phyloP scores from a whole-genome alignment of 192 early-diverging fungal species.

The Entomortierella parvispora region DNA sequence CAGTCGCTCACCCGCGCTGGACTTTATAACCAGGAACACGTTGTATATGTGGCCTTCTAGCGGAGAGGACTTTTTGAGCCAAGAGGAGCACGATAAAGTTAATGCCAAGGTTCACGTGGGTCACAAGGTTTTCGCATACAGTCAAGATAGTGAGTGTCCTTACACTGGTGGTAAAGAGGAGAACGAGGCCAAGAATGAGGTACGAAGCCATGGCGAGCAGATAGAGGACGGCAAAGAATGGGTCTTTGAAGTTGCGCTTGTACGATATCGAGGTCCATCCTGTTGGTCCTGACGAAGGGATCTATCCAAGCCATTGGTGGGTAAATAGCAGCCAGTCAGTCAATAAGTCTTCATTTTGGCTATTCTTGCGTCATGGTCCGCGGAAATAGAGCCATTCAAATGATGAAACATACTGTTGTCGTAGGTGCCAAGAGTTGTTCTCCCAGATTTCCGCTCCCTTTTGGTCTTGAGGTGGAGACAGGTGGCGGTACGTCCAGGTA shows the following conservation, averaged over 20 bases:
- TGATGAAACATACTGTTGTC: constrained; percentile 27
- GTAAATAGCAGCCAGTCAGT: no score
- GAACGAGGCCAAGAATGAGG: constrained; percentile 53
- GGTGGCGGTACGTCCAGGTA: constrained; percentile 59
- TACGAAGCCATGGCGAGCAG: constrained; percentile 40
- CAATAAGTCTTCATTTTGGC: no score
- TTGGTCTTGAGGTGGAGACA: constrained; percentile 21
- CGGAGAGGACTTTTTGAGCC: constrained; percentile 22
- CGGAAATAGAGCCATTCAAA: neutral
- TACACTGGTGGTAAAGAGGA: constrained; percentile 65
- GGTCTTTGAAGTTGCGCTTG: constrained; percentile 61
- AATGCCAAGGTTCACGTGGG: neutral
- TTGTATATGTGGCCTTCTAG: constrained; percentile 47
- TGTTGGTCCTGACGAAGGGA: neutral
- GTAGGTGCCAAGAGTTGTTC: no score
- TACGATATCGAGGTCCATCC: constrained; percentile 55
- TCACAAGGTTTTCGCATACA: neutral
- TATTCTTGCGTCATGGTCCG: neutral
- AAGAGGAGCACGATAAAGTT: constrained; percentile 15
- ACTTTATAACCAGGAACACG: constrained; percentile 56
- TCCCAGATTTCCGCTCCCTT: neutral
- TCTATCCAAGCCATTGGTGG: no score
- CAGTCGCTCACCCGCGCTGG: constrained; percentile 54
- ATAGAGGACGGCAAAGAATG: constrained; percentile 58
- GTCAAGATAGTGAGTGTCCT: no score